Base-by-base conservation (phyloP, 176 grass and related monocot species). In the Dactylis glomerata region DNA sequence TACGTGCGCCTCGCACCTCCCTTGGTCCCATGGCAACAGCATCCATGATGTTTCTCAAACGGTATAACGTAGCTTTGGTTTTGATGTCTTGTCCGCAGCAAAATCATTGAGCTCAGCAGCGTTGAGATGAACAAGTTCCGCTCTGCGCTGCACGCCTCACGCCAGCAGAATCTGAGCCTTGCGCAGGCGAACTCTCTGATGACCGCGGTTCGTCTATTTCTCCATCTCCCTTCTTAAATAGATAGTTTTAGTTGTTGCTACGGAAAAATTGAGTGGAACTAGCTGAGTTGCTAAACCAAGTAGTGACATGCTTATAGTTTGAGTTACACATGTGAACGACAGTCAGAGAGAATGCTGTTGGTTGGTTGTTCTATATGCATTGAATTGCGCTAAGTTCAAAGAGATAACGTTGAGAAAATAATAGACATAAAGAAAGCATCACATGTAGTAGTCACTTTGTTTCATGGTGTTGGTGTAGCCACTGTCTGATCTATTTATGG, bases 141-240 rank as follows among this genome's bases (percentile, higher is more conserved):
- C 2, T 8, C 68, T 6, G 58, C 64, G 2, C 71, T 97, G 62
- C 88, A 91, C 1, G 51, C 73, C 8, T 8, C 38, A 0, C 81
- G 38, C 6, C 86, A 93, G 59, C 87, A 95, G 77, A 97, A 97
- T 27, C 36, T 66, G 75, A 82, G 83, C 8, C 68, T 97, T 9
- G 87, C 85, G 3, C 85, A 84, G 46, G 10, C 66, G 12, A 91
- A 97, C 67, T 91, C 95, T 2, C 82, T 80, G 52, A 90, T 91
- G 45, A 65, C 92, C 0, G 46, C 66, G 82, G 95, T 97, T 82
- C 3, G 81, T 84, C 66, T 58, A 58, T 5, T 65, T 86, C 27
- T 73, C 28, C 34, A 68, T 78, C 24, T 50, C 71, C 24, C 5
- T 46, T 70, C 11, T 52, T 81, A 36, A 45, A 11, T 92, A 15